Evolutionary conservation across 176 grass and related monocot genomes (phyloP), one percentile per base, ranked within the genome.

Genomic region (Avena sativa): DNA sequence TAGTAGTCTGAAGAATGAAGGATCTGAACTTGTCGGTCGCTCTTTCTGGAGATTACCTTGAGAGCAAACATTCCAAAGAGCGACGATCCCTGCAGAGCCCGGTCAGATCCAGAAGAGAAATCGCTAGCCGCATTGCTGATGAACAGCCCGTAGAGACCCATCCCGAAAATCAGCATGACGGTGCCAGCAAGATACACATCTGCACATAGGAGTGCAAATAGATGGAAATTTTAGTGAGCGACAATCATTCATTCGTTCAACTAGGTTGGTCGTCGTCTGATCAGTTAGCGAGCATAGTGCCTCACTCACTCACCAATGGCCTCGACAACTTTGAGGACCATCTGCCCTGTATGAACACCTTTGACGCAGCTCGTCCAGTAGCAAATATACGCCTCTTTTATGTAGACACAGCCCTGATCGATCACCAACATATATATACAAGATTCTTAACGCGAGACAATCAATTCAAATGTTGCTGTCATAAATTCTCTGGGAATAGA

Each of bases 131-230:
- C 67, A 16, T 98, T 96, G 89, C 97, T 98, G 80, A 98, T 94
- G 88, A 98, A 98, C 44, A 96, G 79, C 34, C 97, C 97, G 85
- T 98, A 96, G 14, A 98, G 79, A 38, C 97, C 97, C 97, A 98
- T 98, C 9, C 90, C 94, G 10, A 98, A 98, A n/a, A 98, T 98
- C 43, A 98, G 75, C 97, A 98, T 96, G 30, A 98, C 97, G 3
- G 97, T 98, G 65, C 97, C 97, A 83, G 94, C 97, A 69, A 98
- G 92, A 71, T 98, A 98, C 28, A 98, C 97, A 89, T 98, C 97
- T 98, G 91, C 72, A 82, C 13, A 10, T 47, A 86, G 65, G 53
- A 62, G 40, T 7, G 40, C 40, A 43, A 43, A 40, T 38, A 38
- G 36, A 38, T 43, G 40, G 40, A 64, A 67, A 46, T 9, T 50